Percentiles rank a stretch among this genome's conserved stretches.
phyloP scores from a whole-genome alignment of 768 basidiomycete species.

The Boletus edulis region DNA sequence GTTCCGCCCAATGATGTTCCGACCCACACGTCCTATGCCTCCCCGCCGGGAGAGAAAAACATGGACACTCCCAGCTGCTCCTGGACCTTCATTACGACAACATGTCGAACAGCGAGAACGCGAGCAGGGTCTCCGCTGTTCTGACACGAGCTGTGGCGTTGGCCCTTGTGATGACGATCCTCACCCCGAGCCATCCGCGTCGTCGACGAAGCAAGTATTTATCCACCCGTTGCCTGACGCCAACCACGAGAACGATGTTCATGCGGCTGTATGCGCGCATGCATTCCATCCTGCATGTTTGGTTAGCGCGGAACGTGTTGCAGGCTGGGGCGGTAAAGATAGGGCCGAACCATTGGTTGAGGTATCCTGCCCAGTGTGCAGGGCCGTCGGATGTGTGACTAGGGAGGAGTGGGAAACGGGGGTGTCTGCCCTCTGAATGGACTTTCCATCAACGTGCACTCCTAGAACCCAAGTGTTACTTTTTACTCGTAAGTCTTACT shows the following conservation, averaged over 20 bases:
- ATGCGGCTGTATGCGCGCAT: constrained; percentile 51
- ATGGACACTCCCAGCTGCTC: constrained; percentile 63
- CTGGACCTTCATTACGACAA: constrained; percentile 70
- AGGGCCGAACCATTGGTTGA: constrained; percentile 45
- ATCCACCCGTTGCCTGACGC: constrained; percentile 20
- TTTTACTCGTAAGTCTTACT: background rate
- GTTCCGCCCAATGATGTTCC: constrained; percentile 21
- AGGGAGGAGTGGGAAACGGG: constrained; percentile 61
- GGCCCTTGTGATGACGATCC: constrained; percentile 78
- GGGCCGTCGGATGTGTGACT: constrained; percentile 57
- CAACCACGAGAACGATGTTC: constrained; percentile 15
- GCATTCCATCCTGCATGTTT: constrained; percentile 72
- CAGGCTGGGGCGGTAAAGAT: constrained; percentile 56
- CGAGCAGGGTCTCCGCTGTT: constrained; percentile 70
- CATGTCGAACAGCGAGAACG: constrained; percentile 71
- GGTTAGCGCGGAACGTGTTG: constrained; percentile 62
- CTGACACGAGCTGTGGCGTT: constrained; percentile 68
- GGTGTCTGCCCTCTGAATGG: constrained; percentile 29
- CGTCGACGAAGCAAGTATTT: constrained; percentile 17
- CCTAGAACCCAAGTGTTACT: background rate
- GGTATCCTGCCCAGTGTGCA: constrained; percentile 74
- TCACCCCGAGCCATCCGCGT: constrained; percentile 29
- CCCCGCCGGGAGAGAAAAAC: constrained; percentile 37
- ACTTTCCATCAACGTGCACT: background rate
- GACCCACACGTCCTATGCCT: constrained; percentile 23